phyloP scores from a whole-genome alignment of 1,139 yeast genomes.

The Hyphopichia wangnamkhiaoensis region DNA sequence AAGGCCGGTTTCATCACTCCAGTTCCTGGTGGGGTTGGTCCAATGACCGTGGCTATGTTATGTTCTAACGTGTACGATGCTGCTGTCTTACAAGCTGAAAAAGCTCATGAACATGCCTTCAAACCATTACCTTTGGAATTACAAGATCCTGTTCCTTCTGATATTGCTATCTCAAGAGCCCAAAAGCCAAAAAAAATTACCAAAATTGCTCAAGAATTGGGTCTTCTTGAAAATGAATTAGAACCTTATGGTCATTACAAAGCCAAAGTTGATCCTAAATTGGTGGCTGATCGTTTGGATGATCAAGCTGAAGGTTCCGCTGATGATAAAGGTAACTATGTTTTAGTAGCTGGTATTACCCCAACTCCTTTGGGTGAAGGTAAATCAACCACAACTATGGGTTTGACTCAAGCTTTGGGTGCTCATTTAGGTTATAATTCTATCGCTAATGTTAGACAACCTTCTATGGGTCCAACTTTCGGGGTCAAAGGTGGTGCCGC shows the following conservation, averaged over 20 bases:
- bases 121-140: slow-evolving; percentile 52
- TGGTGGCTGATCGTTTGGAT: slow-evolving; percentile 56
- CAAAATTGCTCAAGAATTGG: slow-evolving; percentile 64
- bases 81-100: slow-evolving; percentile 56
- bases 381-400: slow-evolving; percentile 78
- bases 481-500: slow-evolving; percentile 92
- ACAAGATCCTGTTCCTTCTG: slow-evolving; percentile 69
- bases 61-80: slow-evolving; percentile 67
- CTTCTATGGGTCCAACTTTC: slow-evolving; percentile 86
- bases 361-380: slow-evolving; percentile 87
- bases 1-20: slow-evolving; percentile 71
- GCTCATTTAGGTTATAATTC: slow-evolving; percentile 70
- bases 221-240: slow-evolving; percentile 60
- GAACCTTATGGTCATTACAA: slow-evolving; percentile 75
- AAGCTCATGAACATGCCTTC: slow-evolving; percentile 46
- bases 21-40: slow-evolving; percentile 89
- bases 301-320: slow-evolving; percentile 51
- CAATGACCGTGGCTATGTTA: slow-evolving; percentile 86
- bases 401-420: slow-evolving; percentile 76
- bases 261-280: slow-evolving; percentile 67
- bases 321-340: slow-evolving; percentile 56
- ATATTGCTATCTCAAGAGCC: slow-evolving; percentile 70
- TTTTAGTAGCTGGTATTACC: slow-evolving; percentile 78
- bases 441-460: slow-evolving; percentile 81
- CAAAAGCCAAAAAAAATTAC: slow-evolving; percentile 70